Percentiles rank a stretch among this genome's conserved stretches.
phyloP scores from a whole-genome alignment of 768 basidiomycete genomes.

The Suillus occidentalis region DNA sequence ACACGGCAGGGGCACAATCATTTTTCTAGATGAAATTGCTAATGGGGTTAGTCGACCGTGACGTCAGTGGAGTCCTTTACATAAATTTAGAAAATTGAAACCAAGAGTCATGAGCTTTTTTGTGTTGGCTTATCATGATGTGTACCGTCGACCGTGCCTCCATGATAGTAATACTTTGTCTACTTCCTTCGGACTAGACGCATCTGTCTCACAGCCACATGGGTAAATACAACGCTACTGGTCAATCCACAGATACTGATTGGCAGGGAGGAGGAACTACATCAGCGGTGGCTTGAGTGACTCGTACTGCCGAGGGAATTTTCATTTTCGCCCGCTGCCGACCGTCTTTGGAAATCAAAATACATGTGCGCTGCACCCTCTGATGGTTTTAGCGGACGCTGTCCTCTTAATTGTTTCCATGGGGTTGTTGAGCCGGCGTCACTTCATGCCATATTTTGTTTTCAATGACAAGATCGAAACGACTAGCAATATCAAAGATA shows the following conservation, averaged over 20 bases:
- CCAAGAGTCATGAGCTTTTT: no score
- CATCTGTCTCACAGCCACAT: background rate
- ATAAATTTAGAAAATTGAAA: no score
- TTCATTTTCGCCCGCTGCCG: background rate
- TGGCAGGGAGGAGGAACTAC: background rate
- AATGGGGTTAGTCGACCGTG: no score
- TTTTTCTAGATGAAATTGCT: no score
- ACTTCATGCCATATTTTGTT: background rate
- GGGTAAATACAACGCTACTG: background rate
- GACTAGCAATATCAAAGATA: background rate
- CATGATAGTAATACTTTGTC: background rate
- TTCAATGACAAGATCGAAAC: background rate
- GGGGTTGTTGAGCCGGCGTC: background rate
- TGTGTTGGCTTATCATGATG: no score
- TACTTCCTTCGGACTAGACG: background rate
- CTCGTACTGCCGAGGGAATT: background rate
- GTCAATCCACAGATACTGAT: background rate
- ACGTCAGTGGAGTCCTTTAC: no score
- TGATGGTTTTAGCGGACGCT: background rate
- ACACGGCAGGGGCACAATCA: no score
- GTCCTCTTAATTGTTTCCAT: background rate
- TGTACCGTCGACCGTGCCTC: no score
- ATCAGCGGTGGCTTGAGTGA: background rate
- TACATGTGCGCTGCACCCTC: slow-evolving; percentile 38
- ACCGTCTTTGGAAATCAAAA: background rate